Percentiles rank a stretch among this genome's conserved stretches.
Conservation (phyloP, 2,329 filamentous ascomycete species). For the Talaromyces amestolkiae region DNA sequence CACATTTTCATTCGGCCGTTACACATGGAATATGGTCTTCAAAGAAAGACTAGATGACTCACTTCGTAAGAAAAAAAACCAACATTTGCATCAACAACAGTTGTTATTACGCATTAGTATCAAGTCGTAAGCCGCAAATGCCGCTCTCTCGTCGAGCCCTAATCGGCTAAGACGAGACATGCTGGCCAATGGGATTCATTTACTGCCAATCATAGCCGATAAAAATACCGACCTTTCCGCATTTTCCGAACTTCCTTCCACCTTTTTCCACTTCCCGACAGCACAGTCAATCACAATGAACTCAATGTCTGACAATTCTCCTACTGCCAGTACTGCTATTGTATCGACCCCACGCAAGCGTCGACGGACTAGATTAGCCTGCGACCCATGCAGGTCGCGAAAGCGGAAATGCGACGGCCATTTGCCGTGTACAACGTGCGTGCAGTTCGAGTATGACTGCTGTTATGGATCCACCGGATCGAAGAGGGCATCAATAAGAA, state of each 20-base stretch:
- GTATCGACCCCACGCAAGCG: conserved; percentile 26
- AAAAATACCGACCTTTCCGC: not conserved
- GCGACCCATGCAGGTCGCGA: conserved; percentile 53
- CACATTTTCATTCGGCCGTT: not conserved
- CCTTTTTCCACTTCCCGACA: not conserved
- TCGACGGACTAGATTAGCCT: conserved; percentile 46
- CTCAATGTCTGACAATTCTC: not conserved
- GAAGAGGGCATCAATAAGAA: not conserved
- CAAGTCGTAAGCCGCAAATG: too few species aligned
- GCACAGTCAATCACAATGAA: not conserved
- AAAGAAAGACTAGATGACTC: not conserved
- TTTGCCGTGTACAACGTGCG: conserved; percentile 54
- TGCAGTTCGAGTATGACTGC: conserved; percentile 55
- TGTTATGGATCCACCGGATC: conserved; percentile 36
- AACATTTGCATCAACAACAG: not conserved
- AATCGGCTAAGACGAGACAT: not conserved
- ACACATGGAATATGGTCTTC: too few species aligned
- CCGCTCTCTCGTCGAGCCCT: not conserved
- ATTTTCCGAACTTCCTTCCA: conserved; percentile 1
- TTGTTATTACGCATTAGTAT: too few species aligned
- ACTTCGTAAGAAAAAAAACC: not conserved
- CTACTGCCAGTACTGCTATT: not conserved
- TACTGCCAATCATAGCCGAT: too few species aligned
- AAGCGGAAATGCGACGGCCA: conserved; percentile 58
- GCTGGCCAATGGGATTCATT: not conserved